Evolutionary conservation across 1,284 basidiomycete species (phyloP).

Genomic region (Tilletia indica): DNA sequence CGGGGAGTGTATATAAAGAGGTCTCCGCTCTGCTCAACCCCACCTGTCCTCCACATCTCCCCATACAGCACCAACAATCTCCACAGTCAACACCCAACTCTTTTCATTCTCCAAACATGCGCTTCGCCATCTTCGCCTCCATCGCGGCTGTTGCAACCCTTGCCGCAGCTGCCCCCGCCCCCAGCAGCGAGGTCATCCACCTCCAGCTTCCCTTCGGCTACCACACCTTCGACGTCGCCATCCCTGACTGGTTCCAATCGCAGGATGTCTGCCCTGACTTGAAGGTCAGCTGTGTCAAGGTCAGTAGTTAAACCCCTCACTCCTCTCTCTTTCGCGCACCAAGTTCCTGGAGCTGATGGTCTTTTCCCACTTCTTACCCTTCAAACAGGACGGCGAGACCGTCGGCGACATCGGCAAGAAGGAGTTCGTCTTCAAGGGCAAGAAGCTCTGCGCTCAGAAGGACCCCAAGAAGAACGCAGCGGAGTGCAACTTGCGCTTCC

Average conservation of each 20-base stretch:
- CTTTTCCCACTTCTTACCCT: neutral
- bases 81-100: neutral
- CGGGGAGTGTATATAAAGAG: neutral
- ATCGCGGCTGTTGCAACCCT: constrained; percentile 10
- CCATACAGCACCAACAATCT: neutral
- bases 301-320: neutral
- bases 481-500: constrained; percentile 34
- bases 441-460: constrained; percentile 25
- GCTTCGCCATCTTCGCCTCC: constrained; percentile 12
- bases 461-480: constrained; percentile 29
- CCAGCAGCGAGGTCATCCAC: neutral
- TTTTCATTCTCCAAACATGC: neutral
- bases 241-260: constrained; percentile 35
- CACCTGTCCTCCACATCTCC: neutral
- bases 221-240: constrained; percentile 24
- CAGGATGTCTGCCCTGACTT: constrained; percentile 33
- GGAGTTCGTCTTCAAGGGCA: constrained; percentile 33
- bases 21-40: neutral
- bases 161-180: neutral
- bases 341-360: neutral
- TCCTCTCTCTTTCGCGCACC: neutral
- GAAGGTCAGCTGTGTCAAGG: constrained; percentile 30
- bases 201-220: constrained; percentile 18
- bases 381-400: constrained; percentile 26
- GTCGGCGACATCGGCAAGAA: constrained; percentile 40